phyloP scores from a whole-genome alignment of 805 yeast species.

The Yamadazyma paraphyllophila region DNA sequence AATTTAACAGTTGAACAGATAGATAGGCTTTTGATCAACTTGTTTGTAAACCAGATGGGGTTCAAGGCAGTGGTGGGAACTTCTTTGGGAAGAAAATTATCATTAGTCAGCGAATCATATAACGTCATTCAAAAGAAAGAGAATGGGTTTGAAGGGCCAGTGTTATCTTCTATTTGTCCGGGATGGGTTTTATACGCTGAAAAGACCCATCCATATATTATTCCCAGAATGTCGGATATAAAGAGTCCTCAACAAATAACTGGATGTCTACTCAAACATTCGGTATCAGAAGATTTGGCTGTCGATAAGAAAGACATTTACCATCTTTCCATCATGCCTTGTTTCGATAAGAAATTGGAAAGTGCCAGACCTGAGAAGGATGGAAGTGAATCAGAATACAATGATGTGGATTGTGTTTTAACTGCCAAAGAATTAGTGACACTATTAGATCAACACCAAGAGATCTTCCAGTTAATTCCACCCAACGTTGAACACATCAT shows the following conservation, averaged over 20 bases:
- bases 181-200: constrained; percentile 97
- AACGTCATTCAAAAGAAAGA: constrained; percentile 44
- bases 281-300: constrained; percentile 32
- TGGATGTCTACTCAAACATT: constrained; percentile 67
- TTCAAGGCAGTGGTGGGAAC: constrained; percentile 79
- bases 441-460: constrained; percentile 55
- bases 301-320: constrained; percentile 49
- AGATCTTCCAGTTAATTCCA: constrained; percentile 33
- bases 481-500: constrained; percentile 12
- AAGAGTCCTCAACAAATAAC: constrained; percentile 95
- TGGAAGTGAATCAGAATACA: constrained; percentile 14
- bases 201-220: constrained; percentile 85
- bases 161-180: constrained; percentile 79
- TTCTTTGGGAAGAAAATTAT: constrained; percentile 72
- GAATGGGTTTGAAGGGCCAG: constrained; percentile 39
- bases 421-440: constrained; percentile 87
- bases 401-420: constrained; percentile 89
- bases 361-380: constrained; percentile 79
- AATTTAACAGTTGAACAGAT: constrained; percentile 49
- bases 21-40: constrained; percentile 59
- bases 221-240: constrained; percentile 67
- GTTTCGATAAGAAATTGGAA: constrained; percentile 94
- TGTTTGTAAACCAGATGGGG: constrained; percentile 61
- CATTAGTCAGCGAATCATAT: constrained; percentile 46
- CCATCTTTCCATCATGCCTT: constrained; percentile 91